phyloP scores from a whole-genome alignment of 257 asterid genomes.

The Solanum arcanum region DNA sequence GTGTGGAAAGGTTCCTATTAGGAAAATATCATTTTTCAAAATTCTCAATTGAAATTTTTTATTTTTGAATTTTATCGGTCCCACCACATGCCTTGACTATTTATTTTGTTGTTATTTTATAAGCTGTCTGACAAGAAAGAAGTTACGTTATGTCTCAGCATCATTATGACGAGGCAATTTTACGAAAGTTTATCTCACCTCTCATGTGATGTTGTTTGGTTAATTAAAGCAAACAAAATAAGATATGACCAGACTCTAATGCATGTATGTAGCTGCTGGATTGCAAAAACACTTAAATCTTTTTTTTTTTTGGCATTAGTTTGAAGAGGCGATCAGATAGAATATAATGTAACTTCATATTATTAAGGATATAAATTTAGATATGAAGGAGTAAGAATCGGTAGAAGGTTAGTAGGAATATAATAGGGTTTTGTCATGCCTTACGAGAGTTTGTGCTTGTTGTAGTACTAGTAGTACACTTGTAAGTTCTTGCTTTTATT shows the following conservation, averaged over 20 bases:
- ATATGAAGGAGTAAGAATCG: no score
- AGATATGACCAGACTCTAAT: background rate
- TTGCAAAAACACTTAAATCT: background rate
- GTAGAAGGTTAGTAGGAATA: no score
- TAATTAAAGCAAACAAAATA: background rate
- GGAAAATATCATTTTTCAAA: background rate
- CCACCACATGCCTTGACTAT: background rate
- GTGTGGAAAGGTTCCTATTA: background rate
- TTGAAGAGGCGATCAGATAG: no score
- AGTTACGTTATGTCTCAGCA: background rate
- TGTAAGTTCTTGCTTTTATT: no score
- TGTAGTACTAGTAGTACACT: no score
- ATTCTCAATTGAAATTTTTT: fast-evolving
- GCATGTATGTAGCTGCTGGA: background rate
- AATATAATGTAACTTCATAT: no score
- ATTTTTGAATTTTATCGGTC: background rate
- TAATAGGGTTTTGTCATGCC: no score
- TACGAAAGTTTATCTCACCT: background rate
- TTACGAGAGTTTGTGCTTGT: no score
- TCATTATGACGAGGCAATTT: background rate
- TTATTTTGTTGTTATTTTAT: background rate
- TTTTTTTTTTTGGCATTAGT: background rate
- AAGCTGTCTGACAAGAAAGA: background rate
- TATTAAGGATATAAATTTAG: no score
- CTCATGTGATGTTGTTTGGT: background rate